Evolutionary conservation across 2,329 filamentous ascomycete species (phyloP).

Genomic region (Trichoderma koningiopsis): DNA sequence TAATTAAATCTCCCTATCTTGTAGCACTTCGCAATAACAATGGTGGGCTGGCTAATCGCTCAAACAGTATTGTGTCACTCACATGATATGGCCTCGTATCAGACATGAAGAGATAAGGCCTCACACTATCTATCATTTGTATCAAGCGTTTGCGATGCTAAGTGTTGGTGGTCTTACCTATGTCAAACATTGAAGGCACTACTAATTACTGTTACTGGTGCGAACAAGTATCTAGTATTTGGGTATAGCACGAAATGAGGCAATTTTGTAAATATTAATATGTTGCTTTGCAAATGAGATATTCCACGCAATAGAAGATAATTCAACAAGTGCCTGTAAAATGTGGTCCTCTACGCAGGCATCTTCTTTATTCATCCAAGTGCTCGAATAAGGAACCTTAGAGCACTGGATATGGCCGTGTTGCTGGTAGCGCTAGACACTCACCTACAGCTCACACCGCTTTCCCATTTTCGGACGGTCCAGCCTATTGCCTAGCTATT

Average conservation of each 20-base stretch:
- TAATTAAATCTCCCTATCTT: not conserved
- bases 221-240: not conserved
- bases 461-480: constrained; percentile 11
- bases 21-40: not conserved
- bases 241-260: no score
- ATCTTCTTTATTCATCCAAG: not conserved
- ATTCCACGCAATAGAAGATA: not conserved
- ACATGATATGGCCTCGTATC: not conserved
- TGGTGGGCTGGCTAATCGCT: not conserved
- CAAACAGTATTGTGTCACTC: not conserved
- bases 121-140: not conserved
- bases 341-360: not conserved
- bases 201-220: not conserved
- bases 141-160: not conserved
- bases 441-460: constrained; percentile 13
- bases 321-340: not conserved
- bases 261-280: not conserved
- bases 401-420: not conserved
- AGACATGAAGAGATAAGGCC: not conserved
- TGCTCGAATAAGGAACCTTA: not conserved
- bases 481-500: not conserved
- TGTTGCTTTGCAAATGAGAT: not conserved
- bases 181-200: not conserved
- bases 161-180: not conserved
- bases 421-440: not conserved